These are phyloP conservation scores for Olyra latifolia DNA, from an alignment of 176 grass and related monocot species.

Conservation along the genomic window DNA sequence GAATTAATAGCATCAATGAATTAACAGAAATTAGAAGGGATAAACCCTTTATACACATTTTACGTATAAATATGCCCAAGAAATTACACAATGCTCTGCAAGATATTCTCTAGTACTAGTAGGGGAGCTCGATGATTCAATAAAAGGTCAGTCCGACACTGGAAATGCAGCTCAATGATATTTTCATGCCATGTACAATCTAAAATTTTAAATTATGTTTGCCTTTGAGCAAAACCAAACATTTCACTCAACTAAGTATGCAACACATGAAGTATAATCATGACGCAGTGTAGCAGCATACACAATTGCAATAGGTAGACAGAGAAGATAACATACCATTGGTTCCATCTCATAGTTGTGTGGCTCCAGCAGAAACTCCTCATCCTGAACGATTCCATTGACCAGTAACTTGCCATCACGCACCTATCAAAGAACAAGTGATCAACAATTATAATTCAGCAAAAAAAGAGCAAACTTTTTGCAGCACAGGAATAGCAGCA, in stretches of 20 bases:
- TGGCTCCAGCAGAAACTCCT: conserved; percentile 85
- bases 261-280: background rate
- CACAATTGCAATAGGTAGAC: background rate
- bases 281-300: background rate
- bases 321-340: conserved; percentile 53
- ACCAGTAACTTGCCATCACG: conserved; percentile 80
- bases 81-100: background rate
- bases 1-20: conserved; percentile 1
- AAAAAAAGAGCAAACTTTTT: conserved; percentile 10
- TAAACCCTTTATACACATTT: background rate
- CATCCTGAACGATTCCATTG: conserved; percentile 73
- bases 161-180: background rate
- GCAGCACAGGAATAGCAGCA: conserved; percentile 10
- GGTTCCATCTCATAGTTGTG: conserved; percentile 72
- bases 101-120: background rate
- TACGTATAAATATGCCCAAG: background rate
- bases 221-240: background rate
- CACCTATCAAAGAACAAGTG: conserved; percentile 56
- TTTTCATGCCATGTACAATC: background rate
- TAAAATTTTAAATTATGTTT: background rate
- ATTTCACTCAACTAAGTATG: background rate
- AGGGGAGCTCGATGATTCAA: background rate
- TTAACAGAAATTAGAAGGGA: background rate
- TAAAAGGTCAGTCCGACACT: background rate
- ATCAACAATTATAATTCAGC: conserved; percentile 16